Percentiles rank a stretch among this genome's conserved stretches.
Conservation (phyloP, 495 filamentous ascomycete genomes). For the Thozetella sp. region DNA sequence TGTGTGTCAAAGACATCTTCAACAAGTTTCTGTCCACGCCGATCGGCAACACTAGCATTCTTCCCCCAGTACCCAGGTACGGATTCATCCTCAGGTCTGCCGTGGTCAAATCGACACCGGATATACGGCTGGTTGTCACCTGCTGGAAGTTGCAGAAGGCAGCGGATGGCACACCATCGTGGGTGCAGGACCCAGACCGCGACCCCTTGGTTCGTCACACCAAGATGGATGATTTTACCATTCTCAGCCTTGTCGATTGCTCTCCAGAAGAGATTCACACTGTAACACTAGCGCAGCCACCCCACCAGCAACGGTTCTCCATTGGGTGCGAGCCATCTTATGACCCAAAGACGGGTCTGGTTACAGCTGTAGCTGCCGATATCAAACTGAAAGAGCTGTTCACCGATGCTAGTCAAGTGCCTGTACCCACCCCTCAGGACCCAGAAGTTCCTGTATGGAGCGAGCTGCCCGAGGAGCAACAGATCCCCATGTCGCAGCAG, state of each 20-base stretch:
- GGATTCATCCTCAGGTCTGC: constrained; percentile 12
- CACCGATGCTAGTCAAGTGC: too few species aligned
- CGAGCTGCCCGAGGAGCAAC: too few species aligned
- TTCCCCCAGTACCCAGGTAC: constrained; percentile 7
- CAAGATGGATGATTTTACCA: constrained; percentile 17
- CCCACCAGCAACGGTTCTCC: constrained; percentile 34
- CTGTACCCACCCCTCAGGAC: too few species aligned
- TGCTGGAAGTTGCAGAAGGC: not conserved
- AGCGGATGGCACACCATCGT: too few species aligned
- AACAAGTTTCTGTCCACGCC: constrained; percentile 20
- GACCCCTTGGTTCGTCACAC: constrained; percentile 16
- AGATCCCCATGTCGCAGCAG: too few species aligned
- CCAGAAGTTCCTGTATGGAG: too few species aligned
- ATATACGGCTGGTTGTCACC: constrained; percentile 9
- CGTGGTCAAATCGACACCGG: constrained; percentile 11
- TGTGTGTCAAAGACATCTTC: constrained; percentile 29
- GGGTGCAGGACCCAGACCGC: not conserved
- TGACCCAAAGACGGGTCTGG: too few species aligned
- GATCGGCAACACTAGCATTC: constrained; percentile 14
- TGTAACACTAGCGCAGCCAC: constrained; percentile 23
- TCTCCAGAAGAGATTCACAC: constrained; percentile 1
- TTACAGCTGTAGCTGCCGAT: too few species aligned
- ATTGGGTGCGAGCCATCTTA: not conserved
- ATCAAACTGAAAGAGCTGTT: too few species aligned
- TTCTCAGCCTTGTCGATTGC: constrained; percentile 16